Conservation (phyloP, 768 basidiomycete genomes). For the Naganishia vishniacii region DNA sequence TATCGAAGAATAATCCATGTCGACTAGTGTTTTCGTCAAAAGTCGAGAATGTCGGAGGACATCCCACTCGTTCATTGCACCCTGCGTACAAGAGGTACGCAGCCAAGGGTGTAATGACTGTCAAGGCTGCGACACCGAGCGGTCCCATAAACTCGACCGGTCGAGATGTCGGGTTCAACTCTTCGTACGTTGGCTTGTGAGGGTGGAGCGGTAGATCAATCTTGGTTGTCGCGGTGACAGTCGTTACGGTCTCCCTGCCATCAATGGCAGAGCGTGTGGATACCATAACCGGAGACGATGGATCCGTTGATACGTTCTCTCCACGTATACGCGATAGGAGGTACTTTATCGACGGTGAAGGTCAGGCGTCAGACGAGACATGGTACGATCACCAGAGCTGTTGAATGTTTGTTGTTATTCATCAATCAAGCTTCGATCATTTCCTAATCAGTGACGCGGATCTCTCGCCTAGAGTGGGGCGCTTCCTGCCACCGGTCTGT, state of each 20-base stretch:
- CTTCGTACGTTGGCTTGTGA: constrained; percentile 37
- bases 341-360: background rate
- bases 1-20: constrained; percentile 30
- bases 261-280: constrained; percentile 5
- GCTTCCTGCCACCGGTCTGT: too few species aligned
- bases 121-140: constrained; percentile 34
- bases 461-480: too few species aligned
- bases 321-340: background rate
- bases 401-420: too few species aligned
- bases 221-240: constrained; percentile 42
- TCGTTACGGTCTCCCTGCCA: constrained; percentile 29
- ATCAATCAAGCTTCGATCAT: too few species aligned
- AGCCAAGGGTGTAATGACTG: constrained; percentile 38
- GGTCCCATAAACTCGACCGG: constrained; percentile 47
- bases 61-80: constrained; percentile 46
- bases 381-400: too few species aligned
- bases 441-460: too few species aligned
- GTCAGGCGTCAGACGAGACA: background rate
- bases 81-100: constrained; percentile 43
- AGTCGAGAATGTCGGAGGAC: constrained; percentile 34
- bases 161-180: constrained; percentile 41
- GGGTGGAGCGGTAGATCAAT: constrained; percentile 43
- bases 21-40: constrained; percentile 7
- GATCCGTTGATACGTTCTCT: background rate
- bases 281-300: background rate